Evolutionary conservation across 2,329 filamentous ascomycete genomes (phyloP).

Genomic region (Trichothecium roseum): DNA sequence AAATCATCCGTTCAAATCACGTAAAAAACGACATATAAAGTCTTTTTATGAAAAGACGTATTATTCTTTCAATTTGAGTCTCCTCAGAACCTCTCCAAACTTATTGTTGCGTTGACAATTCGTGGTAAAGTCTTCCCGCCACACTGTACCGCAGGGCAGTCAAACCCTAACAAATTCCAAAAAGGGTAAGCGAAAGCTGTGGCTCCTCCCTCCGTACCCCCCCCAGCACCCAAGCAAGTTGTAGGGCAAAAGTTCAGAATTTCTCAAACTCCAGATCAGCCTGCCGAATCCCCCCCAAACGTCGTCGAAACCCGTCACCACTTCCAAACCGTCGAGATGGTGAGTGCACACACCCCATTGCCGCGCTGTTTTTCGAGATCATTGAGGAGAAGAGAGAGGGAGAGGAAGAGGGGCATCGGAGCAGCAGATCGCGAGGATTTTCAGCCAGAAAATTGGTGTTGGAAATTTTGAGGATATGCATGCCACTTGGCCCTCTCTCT

Average conservation of each 20-base stretch:
- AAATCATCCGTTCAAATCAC: no score
- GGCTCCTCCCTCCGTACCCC: slow-evolving; percentile 16
- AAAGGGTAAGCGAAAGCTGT: slow-evolving; percentile 35
- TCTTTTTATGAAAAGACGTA: no score
- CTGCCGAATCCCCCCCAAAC: slow-evolving; percentile 30
- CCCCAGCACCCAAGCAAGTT: slow-evolving; percentile 5
- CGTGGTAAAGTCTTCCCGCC: background rate
- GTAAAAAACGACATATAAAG: no score
- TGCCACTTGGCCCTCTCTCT: no score
- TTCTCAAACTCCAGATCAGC: slow-evolving; percentile 29
- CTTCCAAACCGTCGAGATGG: slow-evolving; percentile 46
- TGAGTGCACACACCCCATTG: slow-evolving; percentile 26
- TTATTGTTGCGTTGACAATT: no score
- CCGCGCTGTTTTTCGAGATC: background rate
- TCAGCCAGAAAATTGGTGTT: no score
- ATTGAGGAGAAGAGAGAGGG: background rate
- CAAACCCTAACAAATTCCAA: slow-evolving; percentile 27
- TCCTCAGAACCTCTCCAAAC: no score
- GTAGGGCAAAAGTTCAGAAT: slow-evolving; percentile 36
- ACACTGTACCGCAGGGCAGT: slow-evolving; percentile 20
- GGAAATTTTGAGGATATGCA: no score
- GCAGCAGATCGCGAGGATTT: no score
- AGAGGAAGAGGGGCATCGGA: no score
- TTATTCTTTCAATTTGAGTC: slow-evolving; percentile 1
- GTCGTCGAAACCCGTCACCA: slow-evolving; percentile 40